Evolutionary conservation across 139 green algal genomes (phyloP).

Genomic region (Coelastrella sp.): DNA sequence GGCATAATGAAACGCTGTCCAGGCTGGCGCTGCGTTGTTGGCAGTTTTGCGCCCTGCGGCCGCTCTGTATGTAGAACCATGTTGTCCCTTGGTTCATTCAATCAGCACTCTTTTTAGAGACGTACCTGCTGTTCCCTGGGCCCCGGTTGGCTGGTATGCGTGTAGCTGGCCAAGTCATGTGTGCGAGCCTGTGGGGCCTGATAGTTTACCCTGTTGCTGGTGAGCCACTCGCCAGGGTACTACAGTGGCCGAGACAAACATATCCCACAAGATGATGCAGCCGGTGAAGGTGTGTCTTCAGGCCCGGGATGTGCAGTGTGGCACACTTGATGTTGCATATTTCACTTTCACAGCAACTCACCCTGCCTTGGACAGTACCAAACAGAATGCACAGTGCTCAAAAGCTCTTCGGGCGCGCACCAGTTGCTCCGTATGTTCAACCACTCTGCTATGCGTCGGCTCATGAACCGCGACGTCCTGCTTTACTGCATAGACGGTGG

Average conservation of each 20-base stretch:
- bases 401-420: neutral
- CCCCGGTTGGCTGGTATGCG: neutral
- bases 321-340: neutral
- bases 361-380: neutral
- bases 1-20: too few relatives aligned
- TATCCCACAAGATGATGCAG: neutral
- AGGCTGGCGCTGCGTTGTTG: too few relatives aligned
- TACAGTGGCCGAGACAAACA: neutral
- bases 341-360: too few relatives aligned
- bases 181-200: neutral
- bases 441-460: constrained; percentile 4
- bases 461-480: constrained; percentile 19
- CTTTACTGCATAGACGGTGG: neutral
- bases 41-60: too few relatives aligned
- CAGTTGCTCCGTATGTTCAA: constrained; percentile 26
- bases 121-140: constrained; percentile 13
- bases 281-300: neutral
- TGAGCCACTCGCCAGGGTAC: constrained; percentile 9
- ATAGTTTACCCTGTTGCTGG: constrained; percentile 7
- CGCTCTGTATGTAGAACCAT: too few relatives aligned
- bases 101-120: neutral
- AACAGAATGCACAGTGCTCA: neutral
- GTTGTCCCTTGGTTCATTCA: too few relatives aligned
- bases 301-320: neutral
- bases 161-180: neutral